These are phyloP conservation scores for Colletotrichum orchidophilum DNA, from an alignment of 2,329 filamentous ascomycete genomes.

Conservation along the genomic window DNA sequence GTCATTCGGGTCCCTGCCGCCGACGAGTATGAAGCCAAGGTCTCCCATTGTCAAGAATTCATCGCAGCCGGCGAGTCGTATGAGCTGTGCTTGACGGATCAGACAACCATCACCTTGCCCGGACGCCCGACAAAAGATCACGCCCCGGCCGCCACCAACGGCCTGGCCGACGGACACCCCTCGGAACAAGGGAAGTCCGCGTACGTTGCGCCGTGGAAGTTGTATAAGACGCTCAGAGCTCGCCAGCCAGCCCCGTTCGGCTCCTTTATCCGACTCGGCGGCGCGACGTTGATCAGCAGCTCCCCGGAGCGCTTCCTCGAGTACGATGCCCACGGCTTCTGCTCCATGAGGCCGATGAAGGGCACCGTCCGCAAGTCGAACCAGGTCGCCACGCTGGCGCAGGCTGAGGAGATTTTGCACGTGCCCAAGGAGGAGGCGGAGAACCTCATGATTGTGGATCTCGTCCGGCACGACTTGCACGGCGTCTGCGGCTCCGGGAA, in stretches of 20 bases:
- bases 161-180: not conserved
- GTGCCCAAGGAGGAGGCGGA: conserved; percentile 92
- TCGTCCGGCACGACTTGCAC: conserved; percentile 93
- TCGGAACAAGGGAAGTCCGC: conserved; percentile 36
- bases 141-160: conserved; percentile 12
- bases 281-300: conserved; percentile 78
- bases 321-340: conserved; percentile 60
- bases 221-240: conserved; percentile 76
- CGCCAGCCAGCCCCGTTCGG: conserved; percentile 87
- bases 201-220: conserved; percentile 65
- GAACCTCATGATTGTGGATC: conserved; percentile 97
- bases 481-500: conserved; percentile 80
- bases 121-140: conserved; percentile 4
- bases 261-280: conserved; percentile 78
- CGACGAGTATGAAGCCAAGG: conserved; percentile 70
- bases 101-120: conserved; percentile 69
- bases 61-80: conserved; percentile 85
- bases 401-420: conserved; percentile 78
- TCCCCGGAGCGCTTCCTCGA: conserved; percentile 91
- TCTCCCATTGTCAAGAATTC: conserved; percentile 74
- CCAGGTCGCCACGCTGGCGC: conserved; percentile 70
- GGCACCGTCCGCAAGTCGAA: conserved; percentile 87
- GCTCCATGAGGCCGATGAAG: conserved; percentile 93
- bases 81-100: conserved; percentile 83
- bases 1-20: conserved; percentile 52